These are phyloP conservation scores for Margaritispora aquatica DNA, from an alignment of 495 filamentous ascomycete species.

Conservation along the genomic window DNA sequence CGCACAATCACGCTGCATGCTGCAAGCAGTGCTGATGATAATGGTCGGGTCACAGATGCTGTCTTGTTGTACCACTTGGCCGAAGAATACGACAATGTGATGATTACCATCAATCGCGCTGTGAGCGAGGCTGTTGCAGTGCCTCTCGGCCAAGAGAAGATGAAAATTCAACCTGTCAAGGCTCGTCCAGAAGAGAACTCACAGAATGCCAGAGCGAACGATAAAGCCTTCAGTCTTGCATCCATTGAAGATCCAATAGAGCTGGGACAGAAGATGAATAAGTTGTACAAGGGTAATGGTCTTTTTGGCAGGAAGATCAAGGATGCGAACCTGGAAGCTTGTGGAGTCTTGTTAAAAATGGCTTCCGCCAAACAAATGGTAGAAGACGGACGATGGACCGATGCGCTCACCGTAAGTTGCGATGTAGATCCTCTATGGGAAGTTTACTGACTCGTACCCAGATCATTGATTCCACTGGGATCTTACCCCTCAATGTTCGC, in stretches of 20 bases:
- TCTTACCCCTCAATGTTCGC: conserved; percentile 67
- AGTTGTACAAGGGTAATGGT: conserved; percentile 59
- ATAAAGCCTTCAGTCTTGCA: conserved; percentile 58
- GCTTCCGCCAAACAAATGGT: conserved; percentile 68
- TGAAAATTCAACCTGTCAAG: conserved; percentile 72
- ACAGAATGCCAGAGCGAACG: conserved; percentile 45
- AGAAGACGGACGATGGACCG: conserved; percentile 63
- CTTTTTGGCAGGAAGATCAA: conserved; percentile 13
- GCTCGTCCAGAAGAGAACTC: conserved; percentile 41
- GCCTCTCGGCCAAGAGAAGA: conserved; percentile 69
- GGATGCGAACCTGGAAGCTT: conserved; percentile 57
- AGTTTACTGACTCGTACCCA: conserved; percentile 32
- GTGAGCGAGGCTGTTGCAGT: conserved; percentile 79
- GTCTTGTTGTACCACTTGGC: conserved; percentile 92
- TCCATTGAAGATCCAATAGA: conserved; percentile 78
- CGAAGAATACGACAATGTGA: conserved; percentile 87
- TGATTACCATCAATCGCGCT: conserved; percentile 82
- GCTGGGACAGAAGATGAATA: conserved; percentile 72
- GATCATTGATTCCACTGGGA: conserved; percentile 64
- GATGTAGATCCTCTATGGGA: conserved; percentile 4
- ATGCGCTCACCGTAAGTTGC: conserved; percentile 72
- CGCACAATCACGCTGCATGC: conserved; percentile 83
- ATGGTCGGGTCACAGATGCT: conserved; percentile 84
- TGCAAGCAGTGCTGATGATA: conserved; percentile 86
- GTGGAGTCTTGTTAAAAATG: conserved; percentile 68